phyloP scores from a whole-genome alignment of 2,329 filamentous ascomycete genomes.

The Ophiostoma triangulosporum region DNA sequence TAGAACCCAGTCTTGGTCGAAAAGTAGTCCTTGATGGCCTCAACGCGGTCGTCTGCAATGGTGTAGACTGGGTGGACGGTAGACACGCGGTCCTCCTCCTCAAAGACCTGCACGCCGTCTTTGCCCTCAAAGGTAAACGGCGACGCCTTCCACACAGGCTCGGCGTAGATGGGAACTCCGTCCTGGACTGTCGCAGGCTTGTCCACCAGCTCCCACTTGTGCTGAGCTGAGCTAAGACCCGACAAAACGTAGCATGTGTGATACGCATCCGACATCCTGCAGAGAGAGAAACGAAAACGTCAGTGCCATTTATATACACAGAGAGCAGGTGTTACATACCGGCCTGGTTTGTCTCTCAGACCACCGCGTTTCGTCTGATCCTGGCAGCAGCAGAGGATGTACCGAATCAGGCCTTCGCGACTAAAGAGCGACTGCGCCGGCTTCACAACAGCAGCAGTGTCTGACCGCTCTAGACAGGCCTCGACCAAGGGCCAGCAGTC shows the following conservation, averaged over 20 bases:
- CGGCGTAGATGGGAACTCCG: neutral
- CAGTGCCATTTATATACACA: neutral
- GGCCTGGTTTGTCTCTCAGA: constrained; percentile 83
- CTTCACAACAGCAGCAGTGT: neutral
- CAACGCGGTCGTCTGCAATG: constrained; percentile 58
- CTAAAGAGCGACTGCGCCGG: constrained; percentile 50
- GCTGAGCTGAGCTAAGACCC: constrained; percentile 70
- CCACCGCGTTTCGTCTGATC: constrained; percentile 58
- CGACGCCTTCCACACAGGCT: constrained; percentile 28
- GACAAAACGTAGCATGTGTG: constrained; percentile 87
- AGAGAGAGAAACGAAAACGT: constrained; percentile 1
- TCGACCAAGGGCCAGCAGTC: constrained; percentile 88
- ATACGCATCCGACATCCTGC: constrained; percentile 68
- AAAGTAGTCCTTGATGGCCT: constrained; percentile 53
- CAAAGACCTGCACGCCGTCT: constrained; percentile 49
- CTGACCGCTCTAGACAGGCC: constrained; percentile 45
- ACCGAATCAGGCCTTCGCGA: constrained; percentile 72
- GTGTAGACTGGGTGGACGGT: constrained; percentile 75
- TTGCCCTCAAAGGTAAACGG: constrained; percentile 34
- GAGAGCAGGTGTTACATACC: constrained; percentile 39
- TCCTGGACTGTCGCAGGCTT: constrained; percentile 16
- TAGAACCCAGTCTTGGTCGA: constrained; percentile 42
- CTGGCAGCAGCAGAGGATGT: constrained; percentile 83
- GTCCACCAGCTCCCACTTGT: constrained; percentile 40
- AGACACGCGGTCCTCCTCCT: constrained; percentile 54